Conservation (phyloP, 177 flowering plant genomes). For the Telopea speciosissima region DNA sequence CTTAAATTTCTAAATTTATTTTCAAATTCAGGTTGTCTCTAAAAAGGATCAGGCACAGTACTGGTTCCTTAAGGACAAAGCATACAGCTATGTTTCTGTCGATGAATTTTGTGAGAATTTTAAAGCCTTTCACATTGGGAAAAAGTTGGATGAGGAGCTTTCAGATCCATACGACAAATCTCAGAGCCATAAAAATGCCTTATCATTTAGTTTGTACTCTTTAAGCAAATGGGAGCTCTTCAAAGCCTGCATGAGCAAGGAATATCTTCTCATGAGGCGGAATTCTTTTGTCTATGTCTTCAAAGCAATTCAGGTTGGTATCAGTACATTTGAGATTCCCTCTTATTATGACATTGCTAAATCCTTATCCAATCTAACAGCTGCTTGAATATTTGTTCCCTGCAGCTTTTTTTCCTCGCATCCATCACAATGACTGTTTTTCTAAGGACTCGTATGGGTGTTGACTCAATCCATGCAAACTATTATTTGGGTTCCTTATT, state of each 20-base stretch:
- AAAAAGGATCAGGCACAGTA: neutral
- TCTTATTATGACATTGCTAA: too few relatives aligned
- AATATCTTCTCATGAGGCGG: neutral
- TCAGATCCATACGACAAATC: neutral
- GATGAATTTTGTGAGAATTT: neutral
- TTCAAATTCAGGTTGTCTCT: neutral
- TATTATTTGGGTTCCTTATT: too few relatives aligned
- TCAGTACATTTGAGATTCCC: too few relatives aligned
- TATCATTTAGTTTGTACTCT: neutral
- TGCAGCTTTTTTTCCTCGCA: neutral
- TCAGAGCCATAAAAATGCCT: neutral
- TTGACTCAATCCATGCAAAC: too few relatives aligned
- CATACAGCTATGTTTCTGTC: neutral
- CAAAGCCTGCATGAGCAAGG: neutral
- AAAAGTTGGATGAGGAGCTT: neutral
- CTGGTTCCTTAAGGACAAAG: neutral
- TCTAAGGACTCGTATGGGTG: neutral
- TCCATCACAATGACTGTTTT: neutral
- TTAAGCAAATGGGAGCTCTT: neutral
- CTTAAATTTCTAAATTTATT: too few relatives aligned
- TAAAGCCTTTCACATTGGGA: neutral
- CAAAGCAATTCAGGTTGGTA: neutral
- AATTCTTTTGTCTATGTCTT: neutral
- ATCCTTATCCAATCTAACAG: too few relatives aligned
- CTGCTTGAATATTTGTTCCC: too few relatives aligned